Evolutionary conservation across 1,139 yeast genomes (phyloP).

Genomic region (Lizanozyma gosingica): DNA sequence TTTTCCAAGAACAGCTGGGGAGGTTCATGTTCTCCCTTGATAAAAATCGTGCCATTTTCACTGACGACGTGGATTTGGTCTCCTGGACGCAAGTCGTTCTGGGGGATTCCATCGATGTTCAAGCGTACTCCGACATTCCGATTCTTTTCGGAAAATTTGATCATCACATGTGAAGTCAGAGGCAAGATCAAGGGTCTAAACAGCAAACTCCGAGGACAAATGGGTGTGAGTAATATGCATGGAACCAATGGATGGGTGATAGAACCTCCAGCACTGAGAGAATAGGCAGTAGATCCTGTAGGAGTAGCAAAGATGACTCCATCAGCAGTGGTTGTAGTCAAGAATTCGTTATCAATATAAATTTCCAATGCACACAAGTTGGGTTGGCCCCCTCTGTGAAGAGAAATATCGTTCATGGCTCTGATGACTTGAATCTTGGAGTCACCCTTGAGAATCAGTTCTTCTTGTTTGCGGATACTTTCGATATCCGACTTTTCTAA

Average conservation of each 20-base stretch:
- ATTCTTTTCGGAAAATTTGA: constrained; percentile 49
- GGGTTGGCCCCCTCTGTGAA: constrained; percentile 86
- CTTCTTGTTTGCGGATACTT: constrained; percentile 3
- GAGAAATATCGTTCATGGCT: constrained; percentile 86
- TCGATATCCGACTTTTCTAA: neutral
- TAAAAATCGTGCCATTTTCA: constrained; percentile 46
- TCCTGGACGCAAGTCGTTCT: constrained; percentile 58
- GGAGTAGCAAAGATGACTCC: constrained; percentile 84
- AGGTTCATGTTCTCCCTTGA: constrained; percentile 8
- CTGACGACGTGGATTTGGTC: constrained; percentile 69
- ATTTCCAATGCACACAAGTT: constrained; percentile 78
- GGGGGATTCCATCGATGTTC: constrained; percentile 75
- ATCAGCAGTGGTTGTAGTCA: constrained; percentile 88
- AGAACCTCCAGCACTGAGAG: constrained; percentile 84
- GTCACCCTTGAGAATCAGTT: constrained; percentile 5
- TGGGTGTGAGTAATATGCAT: constrained; percentile 76
- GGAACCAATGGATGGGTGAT: constrained; percentile 86
- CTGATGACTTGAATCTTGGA: constrained; percentile 30
- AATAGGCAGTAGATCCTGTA: constrained; percentile 93
- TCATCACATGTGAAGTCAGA: constrained; percentile 55
- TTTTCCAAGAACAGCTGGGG: constrained; percentile 6
- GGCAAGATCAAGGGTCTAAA: constrained; percentile 85
- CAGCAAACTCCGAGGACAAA: constrained; percentile 81
- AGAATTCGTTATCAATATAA: constrained; percentile 67
- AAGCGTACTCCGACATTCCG: constrained; percentile 41